Evolutionary conservation across 2,329 filamentous ascomycete genomes (phyloP).

Genomic region (Dothistroma pini): DNA sequence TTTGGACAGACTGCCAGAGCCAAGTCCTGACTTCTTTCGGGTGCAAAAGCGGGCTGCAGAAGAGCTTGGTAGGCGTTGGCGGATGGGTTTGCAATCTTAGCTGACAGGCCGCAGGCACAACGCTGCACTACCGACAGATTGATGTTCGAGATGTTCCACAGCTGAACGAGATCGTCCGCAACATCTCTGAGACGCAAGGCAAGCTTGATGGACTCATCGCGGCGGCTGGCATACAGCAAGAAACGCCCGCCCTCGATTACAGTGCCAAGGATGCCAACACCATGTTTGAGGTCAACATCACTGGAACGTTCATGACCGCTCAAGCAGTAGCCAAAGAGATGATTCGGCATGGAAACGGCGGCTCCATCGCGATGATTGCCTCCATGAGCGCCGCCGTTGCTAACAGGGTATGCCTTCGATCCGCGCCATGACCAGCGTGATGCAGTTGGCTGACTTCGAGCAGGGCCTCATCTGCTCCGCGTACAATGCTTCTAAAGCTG

Average conservation of each 20-base stretch:
- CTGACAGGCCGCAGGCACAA: constrained; percentile 41
- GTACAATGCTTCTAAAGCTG: constrained; percentile 75
- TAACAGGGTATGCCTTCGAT: constrained; percentile 53
- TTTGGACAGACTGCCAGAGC: constrained; percentile 59
- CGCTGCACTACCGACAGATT: constrained; percentile 69
- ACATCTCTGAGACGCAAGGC: constrained; percentile 66
- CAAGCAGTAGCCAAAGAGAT: constrained; percentile 63
- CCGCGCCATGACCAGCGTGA: background rate
- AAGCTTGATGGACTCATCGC: constrained; percentile 76
- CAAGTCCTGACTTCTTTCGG: constrained; percentile 59
- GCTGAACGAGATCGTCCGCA: constrained; percentile 64
- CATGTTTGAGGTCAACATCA: constrained; percentile 57
- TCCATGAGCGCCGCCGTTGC: constrained; percentile 61
- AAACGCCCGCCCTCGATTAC: constrained; percentile 79
- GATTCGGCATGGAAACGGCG: constrained; percentile 57
- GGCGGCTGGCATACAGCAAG: constrained; percentile 74
- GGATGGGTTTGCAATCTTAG: background rate
- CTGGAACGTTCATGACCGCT: constrained; percentile 60
- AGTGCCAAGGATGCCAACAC: constrained; percentile 57
- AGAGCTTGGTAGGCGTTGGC: constrained; percentile 51
- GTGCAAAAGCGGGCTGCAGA: constrained; percentile 61
- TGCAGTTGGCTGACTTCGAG: constrained; percentile 21
- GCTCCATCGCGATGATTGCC: constrained; percentile 60
- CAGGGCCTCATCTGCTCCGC: constrained; percentile 63
- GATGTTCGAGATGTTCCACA: constrained; percentile 71